Percentiles rank a stretch among this genome's conserved stretches.
phyloP scores from a whole-genome alignment of 23 red algal genomes.

The Rhodosorus marinus region DNA sequence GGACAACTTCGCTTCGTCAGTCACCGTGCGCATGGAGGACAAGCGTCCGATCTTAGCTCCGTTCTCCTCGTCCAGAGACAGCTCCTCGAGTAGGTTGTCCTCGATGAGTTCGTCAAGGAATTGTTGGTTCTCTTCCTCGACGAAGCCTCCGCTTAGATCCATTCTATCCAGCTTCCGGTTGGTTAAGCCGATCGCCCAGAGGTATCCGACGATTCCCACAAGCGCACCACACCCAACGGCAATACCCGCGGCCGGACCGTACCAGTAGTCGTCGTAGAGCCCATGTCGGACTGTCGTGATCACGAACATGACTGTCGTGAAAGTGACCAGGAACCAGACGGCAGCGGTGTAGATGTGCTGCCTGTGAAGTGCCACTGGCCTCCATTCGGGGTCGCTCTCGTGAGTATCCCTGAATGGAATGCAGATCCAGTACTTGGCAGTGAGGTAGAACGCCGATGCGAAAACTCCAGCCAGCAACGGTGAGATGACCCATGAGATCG shows the following conservation, averaged over 20 bases:
- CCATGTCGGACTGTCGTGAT: too few relatives aligned
- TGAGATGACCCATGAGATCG: slow-evolving; percentile 51
- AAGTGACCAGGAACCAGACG: not conserved
- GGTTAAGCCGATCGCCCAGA: not conserved
- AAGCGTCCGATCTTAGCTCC: too few relatives aligned
- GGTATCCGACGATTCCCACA: not conserved
- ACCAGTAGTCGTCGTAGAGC: not conserved
- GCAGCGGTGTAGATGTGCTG: not conserved
- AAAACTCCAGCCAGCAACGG: slow-evolving; percentile 45
- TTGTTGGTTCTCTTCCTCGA: not conserved
- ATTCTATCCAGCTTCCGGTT: not conserved
- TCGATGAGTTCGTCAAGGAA: not conserved
- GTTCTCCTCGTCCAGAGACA: not conserved
- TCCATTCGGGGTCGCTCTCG: not conserved
- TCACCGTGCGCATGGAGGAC: not conserved
- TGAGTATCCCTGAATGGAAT: not conserved
- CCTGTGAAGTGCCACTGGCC: not conserved
- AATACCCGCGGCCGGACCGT: not conserved
- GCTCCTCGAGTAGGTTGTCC: too few relatives aligned
- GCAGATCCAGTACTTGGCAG: slow-evolving; percentile 7
- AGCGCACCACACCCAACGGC: not conserved
- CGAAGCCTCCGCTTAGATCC: not conserved
- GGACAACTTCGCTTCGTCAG: not conserved
- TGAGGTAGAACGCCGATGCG: not conserved
- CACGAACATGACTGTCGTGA: not conserved